Evolutionary conservation across 2,329 filamentous ascomycete genomes (phyloP).

Genomic region (Coniochaeta hoffmannii): DNA sequence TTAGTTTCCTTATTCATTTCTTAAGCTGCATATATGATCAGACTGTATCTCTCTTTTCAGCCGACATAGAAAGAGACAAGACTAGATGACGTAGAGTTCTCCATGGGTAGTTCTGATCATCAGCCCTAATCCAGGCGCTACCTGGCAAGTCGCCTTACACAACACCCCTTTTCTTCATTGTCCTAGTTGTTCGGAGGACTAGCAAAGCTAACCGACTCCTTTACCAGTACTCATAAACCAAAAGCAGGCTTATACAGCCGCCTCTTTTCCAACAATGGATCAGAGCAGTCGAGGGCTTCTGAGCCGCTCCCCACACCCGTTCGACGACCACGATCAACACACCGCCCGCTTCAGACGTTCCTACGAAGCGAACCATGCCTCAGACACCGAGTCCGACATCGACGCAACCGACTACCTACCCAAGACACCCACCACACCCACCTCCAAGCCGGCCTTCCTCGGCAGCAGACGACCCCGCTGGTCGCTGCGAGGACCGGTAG

Average conservation of each 20-base stretch:
- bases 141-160: background rate
- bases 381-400: constrained; percentile 20
- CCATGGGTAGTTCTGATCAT: background rate
- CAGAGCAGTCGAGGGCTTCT: background rate
- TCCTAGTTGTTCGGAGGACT: background rate
- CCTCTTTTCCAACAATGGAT: background rate
- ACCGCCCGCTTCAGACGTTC: constrained; percentile 2
- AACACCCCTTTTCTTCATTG: background rate
- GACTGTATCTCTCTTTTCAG: too few species aligned
- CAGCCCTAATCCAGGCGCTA: background rate
- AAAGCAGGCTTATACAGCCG: background rate
- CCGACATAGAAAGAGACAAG: background rate
- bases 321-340: background rate
- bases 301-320: background rate
- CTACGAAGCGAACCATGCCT: constrained; percentile 9
- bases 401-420: constrained; percentile 23
- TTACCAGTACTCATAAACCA: background rate
- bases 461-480: constrained; percentile 7
- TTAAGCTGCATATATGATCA: too few species aligned
- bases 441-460: constrained; percentile 9
- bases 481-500: constrained; percentile 12
- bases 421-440: constrained; percentile 10
- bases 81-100: background rate
- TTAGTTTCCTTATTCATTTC: too few species aligned
- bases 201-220: background rate